phyloP scores from a whole-genome alignment of 2,329 filamentous ascomycete genomes.

The Fusarium incarnatum region DNA sequence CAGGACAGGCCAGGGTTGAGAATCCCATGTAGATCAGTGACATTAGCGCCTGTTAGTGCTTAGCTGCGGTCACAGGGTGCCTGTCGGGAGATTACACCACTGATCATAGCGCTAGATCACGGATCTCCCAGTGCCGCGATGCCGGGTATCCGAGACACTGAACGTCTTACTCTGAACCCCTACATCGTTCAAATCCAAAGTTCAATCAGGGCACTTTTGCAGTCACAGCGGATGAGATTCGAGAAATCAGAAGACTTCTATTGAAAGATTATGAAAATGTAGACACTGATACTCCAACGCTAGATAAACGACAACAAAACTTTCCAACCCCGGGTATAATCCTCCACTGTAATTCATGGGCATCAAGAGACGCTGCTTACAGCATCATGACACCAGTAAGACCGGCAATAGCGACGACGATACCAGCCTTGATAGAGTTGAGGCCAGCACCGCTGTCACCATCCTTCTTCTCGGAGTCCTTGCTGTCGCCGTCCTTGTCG shows the following conservation, averaged over 20 bases:
- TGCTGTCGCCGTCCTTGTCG: not conserved
- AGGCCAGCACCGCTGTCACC: constrained; percentile 13
- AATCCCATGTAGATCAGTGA: not conserved
- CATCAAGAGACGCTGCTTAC: not conserved
- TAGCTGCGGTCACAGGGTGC: not conserved
- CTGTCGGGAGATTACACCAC: not conserved
- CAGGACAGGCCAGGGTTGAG: not conserved
- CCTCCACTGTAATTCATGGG: not conserved
- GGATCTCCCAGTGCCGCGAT: not conserved
- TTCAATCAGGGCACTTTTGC: not conserved
- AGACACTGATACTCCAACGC: constrained; percentile 6
- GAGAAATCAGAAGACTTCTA: not conserved
- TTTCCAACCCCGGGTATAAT: not conserved
- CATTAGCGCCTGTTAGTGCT: not conserved
- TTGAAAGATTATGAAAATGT: not conserved
- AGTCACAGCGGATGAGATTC: too few relatives aligned
- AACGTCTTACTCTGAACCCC: not conserved
- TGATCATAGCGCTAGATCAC: not conserved
- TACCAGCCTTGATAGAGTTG: constrained; percentile 24
- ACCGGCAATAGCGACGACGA: constrained; percentile 20
- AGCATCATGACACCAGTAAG: constrained; percentile 34
- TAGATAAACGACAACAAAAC: not conserved
- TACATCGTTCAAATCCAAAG: not conserved
- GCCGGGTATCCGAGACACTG: not conserved
- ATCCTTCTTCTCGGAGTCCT: constrained; percentile 6